phyloP scores from a whole-genome alignment of 129 eudicot species.

The Pseudognaphalium luteoalbum region DNA sequence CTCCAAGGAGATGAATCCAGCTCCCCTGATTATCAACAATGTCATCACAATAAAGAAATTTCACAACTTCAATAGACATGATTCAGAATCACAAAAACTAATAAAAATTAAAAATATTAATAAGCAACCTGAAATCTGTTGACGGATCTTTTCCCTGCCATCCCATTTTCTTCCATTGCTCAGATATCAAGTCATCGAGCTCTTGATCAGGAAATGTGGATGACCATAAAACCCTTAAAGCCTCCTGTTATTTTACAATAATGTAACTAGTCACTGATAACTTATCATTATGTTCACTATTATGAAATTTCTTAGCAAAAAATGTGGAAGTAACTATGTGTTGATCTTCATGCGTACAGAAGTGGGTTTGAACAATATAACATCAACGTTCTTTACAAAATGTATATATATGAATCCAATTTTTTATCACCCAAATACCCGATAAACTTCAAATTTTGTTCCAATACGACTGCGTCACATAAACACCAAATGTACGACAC shows the following conservation, averaged over 20 bases:
- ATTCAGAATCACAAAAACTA: slow-evolving; percentile 7
- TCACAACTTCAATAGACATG: background rate
- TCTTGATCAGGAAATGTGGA: slow-evolving; percentile 75
- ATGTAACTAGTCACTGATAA: slow-evolving; percentile 22
- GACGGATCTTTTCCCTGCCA: slow-evolving; percentile 99
- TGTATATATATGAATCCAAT: background rate
- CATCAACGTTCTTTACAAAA: background rate
- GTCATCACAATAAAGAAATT: slow-evolving; percentile 6
- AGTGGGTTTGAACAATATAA: background rate
- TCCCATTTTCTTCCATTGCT: slow-evolving; percentile 96
- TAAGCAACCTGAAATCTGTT: slow-evolving; percentile 77
- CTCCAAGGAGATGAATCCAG: slow-evolving; percentile 93
- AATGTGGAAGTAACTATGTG: slow-evolving; percentile 6
- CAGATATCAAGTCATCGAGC: slow-evolving; percentile 69
- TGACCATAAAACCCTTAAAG: slow-evolving; percentile 89
- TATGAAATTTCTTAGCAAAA: background rate
- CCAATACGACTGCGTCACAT: background rate
- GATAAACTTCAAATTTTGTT: too few relatives aligned
- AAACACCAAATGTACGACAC: too few relatives aligned
- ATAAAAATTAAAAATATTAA: too few relatives aligned
- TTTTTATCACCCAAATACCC: background rate
- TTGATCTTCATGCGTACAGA: slow-evolving; percentile 7
- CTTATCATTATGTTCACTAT: slow-evolving; percentile 10
- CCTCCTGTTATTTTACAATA: slow-evolving; percentile 55
- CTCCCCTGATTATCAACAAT: slow-evolving; percentile 62